Evolutionary conservation across 2,329 filamentous ascomycete species (phyloP).

Genomic region (Curvularia hawaiiensis): DNA sequence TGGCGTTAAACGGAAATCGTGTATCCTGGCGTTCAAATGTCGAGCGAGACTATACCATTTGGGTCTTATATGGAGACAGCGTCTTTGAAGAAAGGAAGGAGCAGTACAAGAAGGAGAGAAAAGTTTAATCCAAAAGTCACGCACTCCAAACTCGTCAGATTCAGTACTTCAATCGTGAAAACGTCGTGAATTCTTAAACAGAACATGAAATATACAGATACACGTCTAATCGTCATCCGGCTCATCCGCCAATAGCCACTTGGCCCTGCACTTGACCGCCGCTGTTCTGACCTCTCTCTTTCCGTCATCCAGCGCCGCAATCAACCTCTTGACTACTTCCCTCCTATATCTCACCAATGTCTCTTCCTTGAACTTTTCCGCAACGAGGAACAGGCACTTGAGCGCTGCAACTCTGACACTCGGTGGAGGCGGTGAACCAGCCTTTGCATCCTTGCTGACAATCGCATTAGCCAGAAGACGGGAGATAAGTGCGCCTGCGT

Average conservation of each 20-base stretch:
- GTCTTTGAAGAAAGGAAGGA: not conserved
- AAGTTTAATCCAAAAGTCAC: not conserved
- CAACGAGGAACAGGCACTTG: slow-evolving; percentile 55
- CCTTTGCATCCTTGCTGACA: slow-evolving; percentile 18
- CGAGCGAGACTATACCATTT: slow-evolving; percentile 27
- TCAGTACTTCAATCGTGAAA: slow-evolving; percentile 6
- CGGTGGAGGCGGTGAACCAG: slow-evolving; percentile 31
- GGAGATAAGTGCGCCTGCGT: slow-evolving; percentile 62
- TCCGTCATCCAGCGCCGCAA: slow-evolving; percentile 63
- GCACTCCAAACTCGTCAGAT: not conserved
- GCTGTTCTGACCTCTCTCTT: slow-evolving; percentile 67
- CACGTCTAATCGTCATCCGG: slow-evolving; percentile 53
- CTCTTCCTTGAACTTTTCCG: slow-evolving; percentile 55
- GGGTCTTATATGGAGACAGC: slow-evolving; percentile 5
- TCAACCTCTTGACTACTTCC: slow-evolving; percentile 62
- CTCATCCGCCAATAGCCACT: slow-evolving; percentile 66
- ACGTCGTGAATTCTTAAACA: not conserved
- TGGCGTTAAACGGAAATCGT: slow-evolving; percentile 32
- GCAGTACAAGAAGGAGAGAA: not conserved
- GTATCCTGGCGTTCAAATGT: slow-evolving; percentile 22
- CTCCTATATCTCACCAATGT: slow-evolving; percentile 62
- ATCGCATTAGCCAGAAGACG: slow-evolving; percentile 58
- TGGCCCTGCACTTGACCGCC: slow-evolving; percentile 65
- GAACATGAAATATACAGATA: not conserved
- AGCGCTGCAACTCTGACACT: slow-evolving; percentile 56